Base-by-base conservation (phyloP, 768 basidiomycete species). In the Pulveroboletus sp. region DNA sequence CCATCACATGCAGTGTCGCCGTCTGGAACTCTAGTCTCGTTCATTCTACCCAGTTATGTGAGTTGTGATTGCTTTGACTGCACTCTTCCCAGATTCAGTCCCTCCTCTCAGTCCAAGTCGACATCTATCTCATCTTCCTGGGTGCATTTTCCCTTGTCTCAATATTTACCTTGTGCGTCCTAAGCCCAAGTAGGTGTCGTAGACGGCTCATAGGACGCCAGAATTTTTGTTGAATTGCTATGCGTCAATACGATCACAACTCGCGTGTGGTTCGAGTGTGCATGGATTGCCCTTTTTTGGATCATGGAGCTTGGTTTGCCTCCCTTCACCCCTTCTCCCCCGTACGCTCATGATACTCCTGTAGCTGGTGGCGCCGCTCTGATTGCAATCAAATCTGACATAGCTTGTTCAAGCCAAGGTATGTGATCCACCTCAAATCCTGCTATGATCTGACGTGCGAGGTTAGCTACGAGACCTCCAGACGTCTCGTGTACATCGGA, bases 201-300 rank as follows among this genome's bases (percentile, higher is more conserved):
- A n/a, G 6, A 47, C 46, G 28, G 47, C 47, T 49, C 40, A 56
- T 24, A 36, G 15, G 43, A n/a, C 47, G 17, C 17, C 42, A 80
- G 78, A 61, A 74, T 78, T 39, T 83, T 84, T 54, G 63, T 80
- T 35, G 85, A 88, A 64, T 64, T 87, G 32, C 58, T 77, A 21
- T 73, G 74, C 17, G 73, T 69, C 52, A 69, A 77, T 62, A 66
- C 78, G 7, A 62, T 84, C 39, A 74, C 80, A 18, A 76, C 76
- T 21, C 76, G 74, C n/a, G 79, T 88, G 14, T 86, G 83, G 83
- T 84, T 88, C 55, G 87, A 89, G 61, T 78, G 76, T 56, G 41
- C 66, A 21, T 89, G 85, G 86, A 68, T 82, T 32, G 69, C 71
- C 1, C 15, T 82, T 6, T 81, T 83, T 57, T 82, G 79, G 62